These are phyloP conservation scores for Plasmodium gaboni DNA, from an alignment of 169 alveolate genomes.

Conservation along the genomic window DNA sequence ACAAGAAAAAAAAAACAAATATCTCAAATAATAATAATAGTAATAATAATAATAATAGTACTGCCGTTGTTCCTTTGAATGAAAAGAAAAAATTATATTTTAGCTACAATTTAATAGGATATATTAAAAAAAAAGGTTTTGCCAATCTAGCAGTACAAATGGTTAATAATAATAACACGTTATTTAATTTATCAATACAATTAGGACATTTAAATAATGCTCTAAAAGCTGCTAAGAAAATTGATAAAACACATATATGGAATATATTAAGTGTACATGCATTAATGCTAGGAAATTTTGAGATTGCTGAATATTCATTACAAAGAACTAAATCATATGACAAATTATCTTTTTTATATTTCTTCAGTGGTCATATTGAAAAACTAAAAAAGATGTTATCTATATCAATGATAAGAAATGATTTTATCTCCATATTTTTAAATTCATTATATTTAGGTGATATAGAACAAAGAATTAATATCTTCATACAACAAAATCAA, in stretches of 20 bases:
- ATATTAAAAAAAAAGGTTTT: slow-evolving; percentile 80
- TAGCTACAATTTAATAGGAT: slow-evolving; percentile 80
- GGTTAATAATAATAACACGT: slow-evolving; percentile 78
- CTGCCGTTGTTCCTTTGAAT: no score
- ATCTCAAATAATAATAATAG: neutral
- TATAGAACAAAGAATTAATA: slow-evolving; percentile 87
- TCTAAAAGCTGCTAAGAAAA: slow-evolving; percentile 79
- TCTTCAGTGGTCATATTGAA: slow-evolving; percentile 88
- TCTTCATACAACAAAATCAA: slow-evolving; percentile 88
- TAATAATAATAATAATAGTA: neutral
- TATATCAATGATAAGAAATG: slow-evolving; percentile 82
- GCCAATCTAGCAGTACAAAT: slow-evolving; percentile 82
- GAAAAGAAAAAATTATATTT: slow-evolving; percentile 71
- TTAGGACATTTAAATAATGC: slow-evolving; percentile 81
- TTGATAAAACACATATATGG: slow-evolving; percentile 83
- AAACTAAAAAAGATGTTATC: slow-evolving; percentile 82
- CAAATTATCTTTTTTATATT: slow-evolving; percentile 90
- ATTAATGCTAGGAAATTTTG: slow-evolving; percentile 87
- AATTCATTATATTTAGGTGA: slow-evolving; percentile 85
- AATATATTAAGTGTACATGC: slow-evolving; percentile 81
- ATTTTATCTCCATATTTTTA: slow-evolving; percentile 85
- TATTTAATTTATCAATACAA: slow-evolving; percentile 80
- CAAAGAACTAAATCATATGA: slow-evolving; percentile 90
- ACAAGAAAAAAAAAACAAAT: no score
- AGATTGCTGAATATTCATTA: slow-evolving; percentile 91